Percentiles rank a stretch among this genome's conserved stretches.
phyloP scores from a whole-genome alignment of 108 stramenopile species.

The Cyclostephanos invisitatus region DNA sequence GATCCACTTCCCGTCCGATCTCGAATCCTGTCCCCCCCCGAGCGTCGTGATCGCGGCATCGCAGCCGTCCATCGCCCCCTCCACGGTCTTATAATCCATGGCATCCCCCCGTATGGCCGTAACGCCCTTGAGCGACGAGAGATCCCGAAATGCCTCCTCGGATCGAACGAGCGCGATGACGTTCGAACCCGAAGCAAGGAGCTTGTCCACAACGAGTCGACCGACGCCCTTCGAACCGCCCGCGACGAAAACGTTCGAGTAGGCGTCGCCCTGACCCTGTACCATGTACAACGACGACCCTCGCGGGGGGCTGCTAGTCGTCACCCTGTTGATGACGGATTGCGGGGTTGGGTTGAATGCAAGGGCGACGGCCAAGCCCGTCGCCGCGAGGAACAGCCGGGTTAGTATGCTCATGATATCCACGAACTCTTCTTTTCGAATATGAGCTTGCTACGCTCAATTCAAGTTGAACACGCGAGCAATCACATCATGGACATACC shows the following conservation, averaged over 20 bases:
- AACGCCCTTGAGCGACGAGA: slow-evolving; percentile 78
- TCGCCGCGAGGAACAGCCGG: slow-evolving; percentile 24
- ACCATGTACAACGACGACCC: slow-evolving; percentile 32
- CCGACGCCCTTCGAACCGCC: slow-evolving; percentile 91
- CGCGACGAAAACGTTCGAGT: slow-evolving; percentile 94
- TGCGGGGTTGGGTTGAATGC: slow-evolving; percentile 63
- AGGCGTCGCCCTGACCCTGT: slow-evolving; percentile 51
- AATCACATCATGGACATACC: too few species aligned
- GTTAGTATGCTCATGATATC: background rate
- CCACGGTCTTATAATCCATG: slow-evolving; percentile 90
- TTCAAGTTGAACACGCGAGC: too few species aligned
- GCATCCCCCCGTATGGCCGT: slow-evolving; percentile 90
- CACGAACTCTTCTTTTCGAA: too few species aligned
- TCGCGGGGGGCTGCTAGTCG: slow-evolving; percentile 3
- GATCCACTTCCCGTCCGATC: slow-evolving; percentile 64
- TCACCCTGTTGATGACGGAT: slow-evolving; percentile 5
- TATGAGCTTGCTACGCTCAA: too few species aligned
- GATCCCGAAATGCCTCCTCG: slow-evolving; percentile 65
- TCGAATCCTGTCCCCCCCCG: slow-evolving; percentile 65
- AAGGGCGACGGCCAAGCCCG: slow-evolving; percentile 36
- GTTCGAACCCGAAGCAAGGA: slow-evolving; percentile 59
- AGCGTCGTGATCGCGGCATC: slow-evolving; percentile 95
- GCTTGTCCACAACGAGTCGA: slow-evolving; percentile 74
- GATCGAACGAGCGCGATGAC: slow-evolving; percentile 90
- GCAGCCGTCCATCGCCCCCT: slow-evolving; percentile 94